A percentile compares a stretch with the other conserved stretches of the same genome.
phyloP scores from a whole-genome alignment of 108 stramenopile species.

The Mediolabrus comicus region DNA sequence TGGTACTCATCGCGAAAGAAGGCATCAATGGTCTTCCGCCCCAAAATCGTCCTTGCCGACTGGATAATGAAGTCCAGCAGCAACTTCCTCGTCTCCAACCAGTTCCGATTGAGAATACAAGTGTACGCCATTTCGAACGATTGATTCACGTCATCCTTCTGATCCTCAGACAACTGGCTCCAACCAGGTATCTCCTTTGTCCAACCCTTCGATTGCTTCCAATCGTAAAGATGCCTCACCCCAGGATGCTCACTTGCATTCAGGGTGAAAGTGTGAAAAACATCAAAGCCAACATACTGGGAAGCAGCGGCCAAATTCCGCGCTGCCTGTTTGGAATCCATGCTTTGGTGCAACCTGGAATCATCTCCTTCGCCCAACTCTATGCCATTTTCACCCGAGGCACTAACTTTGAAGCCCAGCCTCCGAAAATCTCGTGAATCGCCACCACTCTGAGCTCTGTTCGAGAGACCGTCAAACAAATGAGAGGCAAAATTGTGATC shows the following conservation, averaged over 20 bases:
- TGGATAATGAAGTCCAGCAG: conserved; percentile 4
- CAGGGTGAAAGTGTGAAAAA: conserved; percentile 14
- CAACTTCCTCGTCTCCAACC: conserved; percentile 16
- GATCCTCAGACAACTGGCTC: background rate
- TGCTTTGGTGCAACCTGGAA: background rate
- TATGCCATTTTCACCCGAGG: background rate
- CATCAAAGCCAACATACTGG: conserved; percentile 1
- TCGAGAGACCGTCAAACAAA: background rate
- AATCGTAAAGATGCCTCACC: background rate
- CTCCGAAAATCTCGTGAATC: background rate
- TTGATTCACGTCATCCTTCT: background rate
- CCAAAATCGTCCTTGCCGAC: background rate
- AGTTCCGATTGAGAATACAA: background rate
- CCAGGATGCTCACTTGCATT: conserved; percentile 7
- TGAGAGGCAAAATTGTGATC: background rate
- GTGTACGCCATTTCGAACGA: conserved; percentile 20
- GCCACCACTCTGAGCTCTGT: background rate
- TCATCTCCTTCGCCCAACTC: background rate
- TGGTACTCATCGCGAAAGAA: conserved; percentile 29
- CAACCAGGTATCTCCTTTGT: conserved; percentile 2
- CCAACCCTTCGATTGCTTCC: conserved; percentile 5
- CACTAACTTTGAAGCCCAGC: background rate
- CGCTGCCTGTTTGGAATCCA: conserved; percentile 10
- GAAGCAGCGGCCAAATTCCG: conserved; percentile 5
- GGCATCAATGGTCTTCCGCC: background rate